Percentiles rank a stretch among this genome's conserved stretches.
Conservation (phyloP, 202 grass and related monocot genomes). For the Setaria italica region DNA sequence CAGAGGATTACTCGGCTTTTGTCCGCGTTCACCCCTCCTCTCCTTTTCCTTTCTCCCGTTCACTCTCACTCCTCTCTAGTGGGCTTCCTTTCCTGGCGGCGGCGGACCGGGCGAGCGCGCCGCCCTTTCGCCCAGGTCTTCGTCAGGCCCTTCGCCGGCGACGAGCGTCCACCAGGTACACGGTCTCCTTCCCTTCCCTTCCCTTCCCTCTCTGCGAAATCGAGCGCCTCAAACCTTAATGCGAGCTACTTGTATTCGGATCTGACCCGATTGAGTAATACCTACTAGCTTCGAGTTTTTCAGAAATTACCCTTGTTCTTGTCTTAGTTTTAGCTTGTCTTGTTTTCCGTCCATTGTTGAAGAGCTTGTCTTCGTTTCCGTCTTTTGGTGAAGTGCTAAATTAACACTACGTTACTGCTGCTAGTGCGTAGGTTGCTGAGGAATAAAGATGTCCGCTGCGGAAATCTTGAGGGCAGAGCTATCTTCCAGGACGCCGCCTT, state of each 20-base stretch:
- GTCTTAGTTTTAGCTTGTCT: not conserved
- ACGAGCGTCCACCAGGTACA: not conserved
- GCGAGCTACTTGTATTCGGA: not conserved
- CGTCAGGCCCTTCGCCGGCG: not conserved
- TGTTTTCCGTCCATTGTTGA: not conserved
- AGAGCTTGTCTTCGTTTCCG: not conserved
- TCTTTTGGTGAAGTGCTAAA: not conserved
- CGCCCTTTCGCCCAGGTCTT: not conserved
- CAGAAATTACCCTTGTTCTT: not conserved
- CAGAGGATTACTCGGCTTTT: not conserved
- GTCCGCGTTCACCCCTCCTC: not conserved
- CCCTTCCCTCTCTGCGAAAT: not conserved
- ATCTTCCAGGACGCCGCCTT: conserved; percentile 76
- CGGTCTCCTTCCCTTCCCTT: not conserved
- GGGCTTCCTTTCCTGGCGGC: not conserved
- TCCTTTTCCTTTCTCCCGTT: not conserved
- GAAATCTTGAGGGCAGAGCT: conserved; percentile 64
- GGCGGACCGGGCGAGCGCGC: conserved; percentile 1
- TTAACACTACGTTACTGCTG: not conserved
- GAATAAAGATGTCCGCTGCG: conserved; percentile 49
- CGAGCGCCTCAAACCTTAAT: not conserved
- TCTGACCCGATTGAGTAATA: not conserved
- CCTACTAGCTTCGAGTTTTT: not conserved
- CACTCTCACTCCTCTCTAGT: not conserved
- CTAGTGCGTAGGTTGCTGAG: conserved; percentile 20